Evolutionary conservation across 352 stramenopile genomes (phyloP), one percentile per base, ranked within the genome.

Genomic region (Phytophthora hybrid): DNA sequence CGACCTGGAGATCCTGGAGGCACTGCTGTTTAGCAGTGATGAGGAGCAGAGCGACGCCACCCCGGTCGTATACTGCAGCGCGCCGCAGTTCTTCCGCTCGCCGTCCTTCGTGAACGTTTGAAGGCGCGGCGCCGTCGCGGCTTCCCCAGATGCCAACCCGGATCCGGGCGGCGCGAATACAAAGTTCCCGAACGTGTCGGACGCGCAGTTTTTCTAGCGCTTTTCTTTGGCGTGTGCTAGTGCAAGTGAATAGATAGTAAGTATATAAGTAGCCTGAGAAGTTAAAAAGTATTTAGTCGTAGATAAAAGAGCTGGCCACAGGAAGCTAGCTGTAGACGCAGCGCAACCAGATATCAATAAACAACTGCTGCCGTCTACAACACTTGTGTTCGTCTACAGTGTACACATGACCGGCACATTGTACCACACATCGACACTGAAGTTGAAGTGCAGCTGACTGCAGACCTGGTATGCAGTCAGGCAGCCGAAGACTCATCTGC

Each of bases 1-100:
- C 23, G 83, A 90, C 37, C 58, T 90, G 16, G 61, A 84, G 34
- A 90, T 90, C 29, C 73, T 90, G 14, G 81, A 90, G 47, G 70
- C 75, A 11, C 64, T 90, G 46, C 67, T 90, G 7, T 90, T 90
- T 31, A 87, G 78, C 63, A 84, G 81, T 23, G 83, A 90, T 37
- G 83, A 90, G 32, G 71, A 87, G 56, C 69, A 87, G 39, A 61
- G 23, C 1, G 69, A 82, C 23, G 68, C 44, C 29, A 52, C 55
- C 0, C 74, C 62, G 26, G 60, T 73, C 23, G 41, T 44, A 14
- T 64, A 77, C 47, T 83, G 69, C 59, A 86, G 58, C 18, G 16
- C 61, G 13, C 56, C 74, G 10, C 72, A 71, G 32, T 59, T 76
- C 18, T 69, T 75, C n/a, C 62, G 51, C 41, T 73, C 76, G 29